phyloP scores from a whole-genome alignment of 805 yeast genomes.

The Kurtzmaniella cleridarum region DNA sequence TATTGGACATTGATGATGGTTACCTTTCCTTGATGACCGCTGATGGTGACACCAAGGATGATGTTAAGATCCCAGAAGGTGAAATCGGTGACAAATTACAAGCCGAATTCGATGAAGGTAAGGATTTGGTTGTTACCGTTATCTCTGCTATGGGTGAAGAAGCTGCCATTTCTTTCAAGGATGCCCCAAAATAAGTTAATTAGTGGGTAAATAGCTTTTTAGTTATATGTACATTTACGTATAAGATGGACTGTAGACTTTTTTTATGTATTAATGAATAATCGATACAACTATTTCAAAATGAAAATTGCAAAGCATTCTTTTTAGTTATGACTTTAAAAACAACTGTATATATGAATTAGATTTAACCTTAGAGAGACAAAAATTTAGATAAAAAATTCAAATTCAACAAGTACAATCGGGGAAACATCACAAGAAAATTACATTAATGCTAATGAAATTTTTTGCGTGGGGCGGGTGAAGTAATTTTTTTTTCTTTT shows the following conservation, averaged over 20 bases:
- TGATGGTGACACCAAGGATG: conserved; percentile 99
- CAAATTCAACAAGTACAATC: too few relatives aligned
- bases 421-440: too few relatives aligned
- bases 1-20: conserved; percentile 97
- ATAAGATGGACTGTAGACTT: background rate
- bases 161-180: conserved; percentile 98
- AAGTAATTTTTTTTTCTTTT: too few relatives aligned
- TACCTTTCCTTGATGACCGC: conserved; percentile 93
- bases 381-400: too few relatives aligned
- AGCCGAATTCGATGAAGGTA: conserved; percentile 94
- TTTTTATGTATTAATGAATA: background rate
- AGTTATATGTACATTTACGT: conserved; percentile 3
- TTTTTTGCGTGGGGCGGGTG: too few relatives aligned
- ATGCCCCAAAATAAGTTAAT: conserved; percentile 71
- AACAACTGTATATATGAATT: too few relatives aligned
- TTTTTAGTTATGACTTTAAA: too few relatives aligned
- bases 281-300: too few relatives aligned
- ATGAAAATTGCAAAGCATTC: too few relatives aligned
- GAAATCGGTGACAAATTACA: conserved; percentile 93
- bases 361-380: too few relatives aligned
- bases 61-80: conserved; percentile 97
- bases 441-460: background rate
- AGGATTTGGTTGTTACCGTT: conserved; percentile 94
- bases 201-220: conserved; percentile 1
- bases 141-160: conserved; percentile 99